Base-by-base conservation (phyloP, 1,284 basidiomycete genomes). In the Cutaneotrichosporon mucoides region DNA sequence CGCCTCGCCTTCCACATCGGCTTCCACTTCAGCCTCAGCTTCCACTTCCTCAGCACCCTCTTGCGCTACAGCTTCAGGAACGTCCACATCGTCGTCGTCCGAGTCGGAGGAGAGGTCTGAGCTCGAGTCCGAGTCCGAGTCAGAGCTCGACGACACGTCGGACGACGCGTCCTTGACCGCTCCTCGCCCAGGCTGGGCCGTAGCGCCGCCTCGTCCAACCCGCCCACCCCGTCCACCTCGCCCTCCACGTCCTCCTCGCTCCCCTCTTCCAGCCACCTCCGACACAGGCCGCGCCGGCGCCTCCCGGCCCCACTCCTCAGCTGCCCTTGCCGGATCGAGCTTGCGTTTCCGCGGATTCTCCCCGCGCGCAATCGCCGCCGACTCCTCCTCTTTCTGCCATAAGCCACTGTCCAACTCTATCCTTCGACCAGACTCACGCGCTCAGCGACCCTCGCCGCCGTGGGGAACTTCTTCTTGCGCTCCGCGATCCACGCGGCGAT, bases 401-500 rank as follows among this genome's bases (percentile, higher is more conserved):
- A 41, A 54, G 52, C 52, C n/a, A 12, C 38, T 8, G 6, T 3
- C 12, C 15, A 6, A 10, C 12, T 34, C 45, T 46, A 16, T 33
- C 24, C 24, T 11, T 37, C n/a, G 11, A 6, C 11, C 15, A 4
- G 15, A 61, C 74, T 51, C 9, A 81, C 80, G 70, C 91, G 93
- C 53, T 94, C 89, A 59, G 84, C 84, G 1, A 90, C 81, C 15
- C 85, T 83, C 51, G 81, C 72, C 12, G 82, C 75, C 12, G 86
- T 89, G 3, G 93, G 93, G 81, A 88, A 97, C 15, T 88, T 84
- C 63, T 85, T 85, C 76, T 85, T 91, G 48, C 93, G 85, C 68
- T 96, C 92, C 36, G 84, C 86, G 55, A 94, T 84, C 93, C 93
- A 97, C 43, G 83, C 84, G 10, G 84, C 85, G 59, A 96, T 81